Conservation (phyloP, 2,329 filamentous ascomycete species). For the Aureobasidium sp. region DNA sequence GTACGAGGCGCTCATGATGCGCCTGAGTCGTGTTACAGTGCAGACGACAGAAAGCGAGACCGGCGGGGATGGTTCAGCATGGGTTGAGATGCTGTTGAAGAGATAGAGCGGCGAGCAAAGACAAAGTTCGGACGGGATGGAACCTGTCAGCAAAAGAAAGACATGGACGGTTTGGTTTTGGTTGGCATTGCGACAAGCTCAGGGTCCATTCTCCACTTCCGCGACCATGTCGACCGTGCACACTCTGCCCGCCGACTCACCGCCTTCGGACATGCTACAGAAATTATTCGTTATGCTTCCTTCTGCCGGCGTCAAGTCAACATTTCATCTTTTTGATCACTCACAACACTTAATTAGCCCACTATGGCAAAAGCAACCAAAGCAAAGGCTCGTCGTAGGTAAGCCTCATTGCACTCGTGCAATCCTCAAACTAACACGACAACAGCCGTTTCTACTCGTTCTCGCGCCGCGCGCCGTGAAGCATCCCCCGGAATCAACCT, state of each 20-base stretch:
- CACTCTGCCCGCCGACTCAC: not conserved
- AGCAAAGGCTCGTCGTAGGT: conserved; percentile 30
- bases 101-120: not conserved
- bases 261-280: not conserved
- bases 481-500: conserved; percentile 61
- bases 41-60: not conserved
- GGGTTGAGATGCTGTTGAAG: not conserved
- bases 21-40: not conserved
- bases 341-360: not conserved
- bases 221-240: not conserved
- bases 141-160: not conserved
- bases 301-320: not conserved
- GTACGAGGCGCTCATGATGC: conserved; percentile 6
- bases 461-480: conserved; percentile 65
- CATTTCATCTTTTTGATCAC: not conserved
- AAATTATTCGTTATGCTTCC: too few relatives aligned
- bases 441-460: conserved; percentile 57
- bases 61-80: not conserved
- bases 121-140: not conserved
- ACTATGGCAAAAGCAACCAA: conserved; percentile 39
- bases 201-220: not conserved
- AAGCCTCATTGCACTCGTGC: too few relatives aligned
- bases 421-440: not conserved
- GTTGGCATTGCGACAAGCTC: not conserved
- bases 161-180: not conserved